Base-by-base conservation (phyloP, 2,329 filamentous ascomycete species). In the Sphaerulina musiva region DNA sequence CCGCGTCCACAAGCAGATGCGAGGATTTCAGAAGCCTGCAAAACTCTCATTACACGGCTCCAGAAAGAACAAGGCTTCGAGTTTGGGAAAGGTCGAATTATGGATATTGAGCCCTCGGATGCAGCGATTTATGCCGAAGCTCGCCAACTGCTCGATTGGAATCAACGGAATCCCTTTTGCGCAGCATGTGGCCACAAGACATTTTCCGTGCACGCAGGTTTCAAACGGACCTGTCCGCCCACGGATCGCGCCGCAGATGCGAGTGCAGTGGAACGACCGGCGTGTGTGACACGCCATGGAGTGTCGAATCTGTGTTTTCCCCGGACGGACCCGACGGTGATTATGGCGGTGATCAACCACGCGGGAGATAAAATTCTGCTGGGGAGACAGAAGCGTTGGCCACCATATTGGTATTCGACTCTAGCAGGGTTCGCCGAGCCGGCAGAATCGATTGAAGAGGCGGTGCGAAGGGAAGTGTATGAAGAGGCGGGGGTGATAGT, bases 251-350 rank as follows among this genome's bases (percentile, higher is more conserved):
- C 76, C 51, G 56, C 42, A 49, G 54, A 46, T 54, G 71, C 41
- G 65, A 68, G 23, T 68, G 49, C 69, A 23, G 69, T 70, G 11
- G 74, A 80, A 41, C 83, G 89, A 7, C 79, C 78, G 1, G 79
- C 85, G 14, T 98, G 93, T 72, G 84, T 82, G 6, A 95, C 91
- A 0, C 82, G 93, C 51, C 86, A 83, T 39, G 90, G 89, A 26
- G 75, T 98, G 44, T 95, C 90, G 32, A 98, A 98, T 72, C 78
- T 96, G 50, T 86, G 80, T 66, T 97, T 96, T 77, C 92, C 92
- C 2, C 83, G 91, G 48, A 96, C 92, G 1, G 91, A 96, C 65
- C 90, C 91, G 1, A 95, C 89, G 29, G 90, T 97, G 69, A 98
- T 98, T 73, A 91, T 95, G 74, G 92, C 91, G 0, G 85, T 96